phyloP scores from a whole-genome alignment of 2,329 filamentous ascomycete genomes.

The Stagonosporopsis vannaccii region DNA sequence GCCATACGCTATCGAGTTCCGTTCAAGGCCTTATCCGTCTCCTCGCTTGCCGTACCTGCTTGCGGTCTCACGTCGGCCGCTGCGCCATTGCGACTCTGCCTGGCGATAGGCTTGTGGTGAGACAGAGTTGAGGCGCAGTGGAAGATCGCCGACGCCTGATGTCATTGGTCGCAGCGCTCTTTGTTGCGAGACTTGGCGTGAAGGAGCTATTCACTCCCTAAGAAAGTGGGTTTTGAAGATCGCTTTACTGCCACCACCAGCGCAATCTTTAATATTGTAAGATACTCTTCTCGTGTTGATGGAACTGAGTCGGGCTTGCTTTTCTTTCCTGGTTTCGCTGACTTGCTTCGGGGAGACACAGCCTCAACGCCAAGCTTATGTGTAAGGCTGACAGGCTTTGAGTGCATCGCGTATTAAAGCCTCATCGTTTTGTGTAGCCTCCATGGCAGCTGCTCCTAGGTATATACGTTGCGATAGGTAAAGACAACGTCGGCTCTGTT shows the following conservation, averaged over 20 bases:
- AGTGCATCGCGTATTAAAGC: neutral
- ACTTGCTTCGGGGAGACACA: neutral
- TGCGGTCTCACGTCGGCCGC: neutral
- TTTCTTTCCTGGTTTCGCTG: neutral
- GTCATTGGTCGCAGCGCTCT: slow-evolving; percentile 1
- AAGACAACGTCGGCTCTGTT: neutral
- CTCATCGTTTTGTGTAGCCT: neutral
- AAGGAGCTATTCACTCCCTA: neutral
- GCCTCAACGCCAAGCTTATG: slow-evolving; percentile 3
- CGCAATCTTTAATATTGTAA: neutral
- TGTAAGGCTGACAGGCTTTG: neutral
- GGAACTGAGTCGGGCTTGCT: neutral
- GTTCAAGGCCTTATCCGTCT: neutral
- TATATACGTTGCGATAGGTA: neutral
- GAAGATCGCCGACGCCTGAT: neutral
- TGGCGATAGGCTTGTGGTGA: neutral
- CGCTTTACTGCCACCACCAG: neutral
- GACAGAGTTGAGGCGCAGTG: slow-evolving; percentile 6
- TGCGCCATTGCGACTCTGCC: slow-evolving; percentile 4
- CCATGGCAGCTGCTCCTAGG: neutral
- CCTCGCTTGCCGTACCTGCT: neutral
- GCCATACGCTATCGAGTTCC: neutral
- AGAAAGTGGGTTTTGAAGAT: neutral
- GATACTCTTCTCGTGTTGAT: too few species aligned
- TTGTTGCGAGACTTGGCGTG: neutral